These are phyloP conservation scores for Wickerhamiella spandovensis DNA, from an alignment of 805 yeast species.

Conservation along the genomic window DNA sequence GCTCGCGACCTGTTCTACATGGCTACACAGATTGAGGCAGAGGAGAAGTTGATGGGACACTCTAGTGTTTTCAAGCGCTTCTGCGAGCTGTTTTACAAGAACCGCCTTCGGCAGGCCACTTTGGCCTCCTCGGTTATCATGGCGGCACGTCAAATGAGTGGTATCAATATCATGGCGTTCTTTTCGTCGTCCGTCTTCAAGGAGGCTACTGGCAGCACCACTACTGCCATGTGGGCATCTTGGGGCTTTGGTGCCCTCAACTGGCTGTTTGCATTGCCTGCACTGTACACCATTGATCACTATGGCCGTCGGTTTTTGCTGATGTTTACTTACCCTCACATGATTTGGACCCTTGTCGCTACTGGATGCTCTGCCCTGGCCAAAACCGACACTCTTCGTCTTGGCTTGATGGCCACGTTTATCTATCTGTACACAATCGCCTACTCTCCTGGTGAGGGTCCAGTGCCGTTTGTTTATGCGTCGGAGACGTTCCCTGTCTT, in stretches of 20 bases:
- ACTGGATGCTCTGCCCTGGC: slow-evolving; percentile 48
- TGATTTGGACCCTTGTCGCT: slow-evolving; percentile 40
- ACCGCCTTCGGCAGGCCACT: slow-evolving; percentile 70
- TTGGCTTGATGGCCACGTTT: slow-evolving; percentile 59
- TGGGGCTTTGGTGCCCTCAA: slow-evolving; percentile 80
- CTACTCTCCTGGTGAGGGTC: slow-evolving; percentile 79
- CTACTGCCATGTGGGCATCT: slow-evolving; percentile 44
- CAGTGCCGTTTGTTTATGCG: slow-evolving; percentile 73
- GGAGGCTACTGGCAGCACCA: slow-evolving; percentile 28
- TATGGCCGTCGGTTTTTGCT: slow-evolving; percentile 58
- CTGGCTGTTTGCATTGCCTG: slow-evolving; percentile 75
- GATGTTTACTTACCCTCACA: slow-evolving; percentile 45
- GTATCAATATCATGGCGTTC: slow-evolving; percentile 77
- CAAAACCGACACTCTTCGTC: slow-evolving; percentile 33
- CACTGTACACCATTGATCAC: slow-evolving; percentile 63
- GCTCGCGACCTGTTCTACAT: slow-evolving; percentile 55
- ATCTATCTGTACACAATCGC: slow-evolving; percentile 59
- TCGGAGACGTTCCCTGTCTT: slow-evolving; percentile 42
- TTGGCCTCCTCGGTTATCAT: slow-evolving; percentile 70
- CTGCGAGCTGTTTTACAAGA: slow-evolving; percentile 15
- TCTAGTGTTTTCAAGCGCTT: slow-evolving; percentile 13
- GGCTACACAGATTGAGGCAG: slow-evolving; percentile 35
- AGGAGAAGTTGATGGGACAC: slow-evolving; percentile 36
- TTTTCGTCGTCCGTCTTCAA: slow-evolving; percentile 68
- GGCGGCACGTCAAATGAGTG: slow-evolving; percentile 88